Percentiles rank a stretch among this genome's conserved stretches.
Conservation (phyloP, 768 basidiomycete species). For the Tricholoma matsutake region DNA sequence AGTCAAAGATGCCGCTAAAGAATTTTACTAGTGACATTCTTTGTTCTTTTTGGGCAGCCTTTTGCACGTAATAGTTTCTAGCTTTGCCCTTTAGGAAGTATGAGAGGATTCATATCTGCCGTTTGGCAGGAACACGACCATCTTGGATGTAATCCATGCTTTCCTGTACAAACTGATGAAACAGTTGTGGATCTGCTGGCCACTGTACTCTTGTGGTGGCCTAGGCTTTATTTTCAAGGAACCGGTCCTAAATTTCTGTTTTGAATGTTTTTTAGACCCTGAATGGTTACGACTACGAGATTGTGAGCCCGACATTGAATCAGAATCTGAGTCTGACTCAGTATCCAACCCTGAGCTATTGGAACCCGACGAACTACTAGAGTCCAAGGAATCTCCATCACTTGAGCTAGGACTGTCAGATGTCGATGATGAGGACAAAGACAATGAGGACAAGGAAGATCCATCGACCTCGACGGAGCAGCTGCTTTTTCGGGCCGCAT, state of each 20-base stretch:
- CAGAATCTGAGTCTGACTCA: neutral
- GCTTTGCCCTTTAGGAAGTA: constrained; percentile 7
- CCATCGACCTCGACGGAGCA: neutral
- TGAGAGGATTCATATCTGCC: constrained; percentile 15
- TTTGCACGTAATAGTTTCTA: constrained; percentile 2
- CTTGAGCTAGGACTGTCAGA: neutral
- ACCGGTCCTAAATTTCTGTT: too few species aligned
- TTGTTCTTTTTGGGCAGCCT: neutral
- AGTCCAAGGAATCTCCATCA: too few species aligned
- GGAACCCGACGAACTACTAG: too few species aligned
- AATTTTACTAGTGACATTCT: constrained; percentile 2
- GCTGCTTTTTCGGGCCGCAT: neutral
- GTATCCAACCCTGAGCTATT: neutral
- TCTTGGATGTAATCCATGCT: constrained; percentile 16
- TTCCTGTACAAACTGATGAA: constrained; percentile 18
- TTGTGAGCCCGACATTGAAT: neutral
- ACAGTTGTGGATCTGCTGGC: constrained; percentile 12
- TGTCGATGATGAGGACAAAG: neutral
- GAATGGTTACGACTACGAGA: too few species aligned
- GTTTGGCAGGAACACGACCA: constrained; percentile 2
- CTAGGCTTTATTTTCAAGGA: constrained; percentile 12
- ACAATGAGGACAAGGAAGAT: neutral
- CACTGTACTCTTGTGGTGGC: constrained; percentile 18
- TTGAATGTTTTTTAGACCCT: neutral
- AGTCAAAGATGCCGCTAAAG: constrained; percentile 1